phyloP scores from a whole-genome alignment of 78 protist genomes.

The Dictyostelium citrinum region DNA sequence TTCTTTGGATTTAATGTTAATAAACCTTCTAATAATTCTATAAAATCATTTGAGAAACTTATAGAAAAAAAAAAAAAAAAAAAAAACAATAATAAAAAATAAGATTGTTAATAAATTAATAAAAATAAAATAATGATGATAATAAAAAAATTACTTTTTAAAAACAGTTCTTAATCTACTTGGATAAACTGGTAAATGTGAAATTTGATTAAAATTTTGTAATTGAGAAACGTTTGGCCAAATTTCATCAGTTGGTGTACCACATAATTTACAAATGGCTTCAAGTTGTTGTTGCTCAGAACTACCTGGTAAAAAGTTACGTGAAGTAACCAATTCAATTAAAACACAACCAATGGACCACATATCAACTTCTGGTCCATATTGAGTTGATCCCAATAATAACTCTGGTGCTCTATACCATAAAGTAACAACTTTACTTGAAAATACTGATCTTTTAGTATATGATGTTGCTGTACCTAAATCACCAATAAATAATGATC shows the following conservation, averaged over 20 bases:
- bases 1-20: conserved; percentile 73
- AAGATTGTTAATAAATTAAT: too few species aligned
- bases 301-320: conserved; percentile 64
- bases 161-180: conserved; percentile 56
- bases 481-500: conserved; percentile 68
- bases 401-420: conserved; percentile 93
- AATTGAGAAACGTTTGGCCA: conserved; percentile 93
- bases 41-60: conserved; percentile 50
- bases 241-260: conserved; percentile 89
- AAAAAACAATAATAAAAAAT: not conserved
- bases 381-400: conserved; percentile 81
- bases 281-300: conserved; percentile 69
- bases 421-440: conserved; percentile 80
- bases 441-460: conserved; percentile 39
- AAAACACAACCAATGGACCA: conserved; percentile 89
- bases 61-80: too few species aligned
- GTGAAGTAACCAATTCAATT: conserved; percentile 68
- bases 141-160: conserved; percentile 16
- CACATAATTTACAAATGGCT: conserved; percentile 59
- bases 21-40: conserved; percentile 64
- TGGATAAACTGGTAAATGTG: conserved; percentile 49
- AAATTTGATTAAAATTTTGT: conserved; percentile 78
- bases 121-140: not conserved
- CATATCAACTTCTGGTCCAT: conserved; percentile 86
- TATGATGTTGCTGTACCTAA: conserved; percentile 75